Base-by-base conservation (phyloP, 129 eudicot genomes). In the Glebionis coronaria region DNA sequence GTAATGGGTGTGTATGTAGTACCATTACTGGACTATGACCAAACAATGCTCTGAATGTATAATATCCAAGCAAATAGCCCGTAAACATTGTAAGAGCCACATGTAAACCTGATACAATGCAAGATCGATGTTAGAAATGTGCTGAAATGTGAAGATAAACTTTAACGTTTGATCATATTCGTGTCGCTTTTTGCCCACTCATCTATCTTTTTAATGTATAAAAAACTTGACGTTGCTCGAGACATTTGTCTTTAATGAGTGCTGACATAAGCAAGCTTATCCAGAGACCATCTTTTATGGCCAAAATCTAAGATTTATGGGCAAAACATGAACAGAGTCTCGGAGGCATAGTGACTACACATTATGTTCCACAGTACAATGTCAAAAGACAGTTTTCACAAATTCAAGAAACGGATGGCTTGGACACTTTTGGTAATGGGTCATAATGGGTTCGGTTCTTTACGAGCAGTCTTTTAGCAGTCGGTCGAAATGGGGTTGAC, bases 11-110 rank as follows among this genome's bases (percentile, higher is more conserved):
- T 18, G 45, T 16, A 56, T 29, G 68, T 44, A 9, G 68, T 88
- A 92, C 96, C 98, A 88, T 83, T 51, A 83, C 91, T 72, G 84
- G 87, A 83, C 75, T 94, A 42, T 82, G 83, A 79, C 83, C 84
- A 67, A 89, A 94, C 72, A 94, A 85, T 63, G 95, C 95, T 75
- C 95, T 80, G 81, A 88, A 93, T 16, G 97, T 87, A 67, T 77
- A 73, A 76, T 84, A 85, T 75, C 97, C 99, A 68, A 94, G 76
- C 72, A 89, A 80, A 78, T 84, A 94, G 51, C 99, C 95, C 5
- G 93, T 89, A 65, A 89, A 86, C 99, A 94, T 94, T 14, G 78
- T 81, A 61, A 94, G 71, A 19, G 82, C 86, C 23, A 89, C 99
- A 83, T 94, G 99, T 38, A 90, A 47, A 61, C 95, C 95, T 94